Evolutionary conservation across 73 alveolate genomes (phyloP).

Genomic region (Paramecium sonneborni): DNA sequence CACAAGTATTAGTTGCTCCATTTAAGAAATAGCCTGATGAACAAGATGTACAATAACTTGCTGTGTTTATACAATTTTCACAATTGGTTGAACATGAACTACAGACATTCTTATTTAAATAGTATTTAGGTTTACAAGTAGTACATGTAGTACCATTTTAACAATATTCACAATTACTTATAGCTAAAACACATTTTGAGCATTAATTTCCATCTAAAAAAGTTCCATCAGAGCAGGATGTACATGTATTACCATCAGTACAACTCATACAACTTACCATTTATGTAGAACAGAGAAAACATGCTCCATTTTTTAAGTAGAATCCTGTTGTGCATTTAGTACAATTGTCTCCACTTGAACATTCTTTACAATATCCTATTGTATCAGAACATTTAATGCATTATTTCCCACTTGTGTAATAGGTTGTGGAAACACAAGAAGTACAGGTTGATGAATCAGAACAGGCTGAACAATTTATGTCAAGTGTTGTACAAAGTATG

Average conservation of each 20-base stretch:
- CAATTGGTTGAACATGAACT: background rate
- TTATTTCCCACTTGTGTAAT: background rate
- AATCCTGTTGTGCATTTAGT: constrained; percentile 19
- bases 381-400: background rate
- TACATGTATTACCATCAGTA: background rate
- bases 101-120: constrained; percentile 25
- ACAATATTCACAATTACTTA: background rate
- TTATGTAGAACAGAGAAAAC: background rate
- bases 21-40: constrained; percentile 20
- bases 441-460: background rate
- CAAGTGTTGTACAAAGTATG: background rate
- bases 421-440: background rate
- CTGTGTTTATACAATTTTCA: background rate
- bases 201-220: background rate
- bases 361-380: background rate
- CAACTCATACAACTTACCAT: background rate
- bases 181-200: background rate
- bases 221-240: background rate
- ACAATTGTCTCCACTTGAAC: background rate
- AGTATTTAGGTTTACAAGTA: constrained; percentile 23
- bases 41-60: constrained; percentile 30
- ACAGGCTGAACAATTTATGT: background rate
- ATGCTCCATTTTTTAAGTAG: background rate
- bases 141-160: background rate
- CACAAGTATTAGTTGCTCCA: constrained; percentile 49